These are phyloP conservation scores for Phytophthora palmivora DNA, from an alignment of 352 stramenopile species.

Conservation along the genomic window DNA sequence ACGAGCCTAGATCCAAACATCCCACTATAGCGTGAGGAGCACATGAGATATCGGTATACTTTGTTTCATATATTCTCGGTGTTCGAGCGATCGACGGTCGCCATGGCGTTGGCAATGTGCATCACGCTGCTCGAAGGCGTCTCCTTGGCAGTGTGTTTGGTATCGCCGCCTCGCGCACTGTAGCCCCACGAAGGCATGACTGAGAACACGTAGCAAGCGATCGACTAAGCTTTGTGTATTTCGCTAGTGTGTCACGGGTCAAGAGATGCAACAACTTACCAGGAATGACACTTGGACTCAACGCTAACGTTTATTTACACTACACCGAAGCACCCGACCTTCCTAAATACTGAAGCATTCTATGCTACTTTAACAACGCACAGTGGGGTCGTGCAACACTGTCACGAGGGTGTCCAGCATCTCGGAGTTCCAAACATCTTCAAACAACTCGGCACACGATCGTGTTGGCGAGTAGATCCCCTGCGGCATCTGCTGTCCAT, in stretches of 20 bases:
- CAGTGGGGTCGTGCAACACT: conserved; percentile 45
- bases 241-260: conserved; percentile 16
- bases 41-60: conserved; percentile 39
- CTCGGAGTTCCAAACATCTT: conserved; percentile 53
- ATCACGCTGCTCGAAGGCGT: conserved; percentile 7
- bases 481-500: conserved; percentile 25
- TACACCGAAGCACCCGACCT: conserved; percentile 1
- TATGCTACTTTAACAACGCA: conserved; percentile 29
- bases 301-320: conserved; percentile 28
- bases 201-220: not conserved
- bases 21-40: conserved; percentile 27
- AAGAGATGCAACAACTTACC: conserved; percentile 15
- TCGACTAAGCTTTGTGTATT: conserved; percentile 11
- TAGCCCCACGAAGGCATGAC: no score
- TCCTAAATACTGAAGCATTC: conserved; percentile 24
- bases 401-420: conserved; percentile 50
- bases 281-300: conserved; percentile 3
- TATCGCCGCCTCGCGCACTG: no score
- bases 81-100: conserved; percentile 11
- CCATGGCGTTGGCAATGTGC: not conserved
- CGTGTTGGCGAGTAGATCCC: conserved; percentile 33
- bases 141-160: conserved; percentile 1
- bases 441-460: conserved; percentile 41
- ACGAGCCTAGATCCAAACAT: conserved; percentile 18
- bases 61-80: conserved; percentile 22